These are phyloP conservation scores for Amanita muscaria DNA, from an alignment of 768 basidiomycete species.

Conservation along the genomic window DNA sequence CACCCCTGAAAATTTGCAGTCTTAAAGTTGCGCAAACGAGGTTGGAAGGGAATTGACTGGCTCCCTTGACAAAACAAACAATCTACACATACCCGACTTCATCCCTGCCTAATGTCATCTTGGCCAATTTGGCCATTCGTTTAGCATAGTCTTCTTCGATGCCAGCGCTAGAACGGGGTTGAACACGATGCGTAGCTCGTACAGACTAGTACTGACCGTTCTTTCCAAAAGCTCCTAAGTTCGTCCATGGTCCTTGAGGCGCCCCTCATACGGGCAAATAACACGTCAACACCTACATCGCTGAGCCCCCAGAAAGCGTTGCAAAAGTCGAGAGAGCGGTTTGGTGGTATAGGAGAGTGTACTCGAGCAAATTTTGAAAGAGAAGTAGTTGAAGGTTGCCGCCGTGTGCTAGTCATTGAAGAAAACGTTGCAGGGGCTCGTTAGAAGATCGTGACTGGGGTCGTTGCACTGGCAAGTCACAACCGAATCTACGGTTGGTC, in stretches of 20 bases:
- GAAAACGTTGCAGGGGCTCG: too few relatives aligned
- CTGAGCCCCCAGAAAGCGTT: conserved; percentile 92
- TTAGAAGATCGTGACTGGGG: neutral
- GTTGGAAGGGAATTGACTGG: neutral
- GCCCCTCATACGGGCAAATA: conserved; percentile 85
- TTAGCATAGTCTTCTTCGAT: conserved; percentile 98
- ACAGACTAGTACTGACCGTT: conserved; percentile 51
- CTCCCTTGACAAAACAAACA: neutral
- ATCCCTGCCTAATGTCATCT: conserved; percentile 68
- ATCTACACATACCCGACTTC: conserved; percentile 79
- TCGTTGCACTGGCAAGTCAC: too few relatives aligned
- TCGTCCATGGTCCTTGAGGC: conserved; percentile 85
- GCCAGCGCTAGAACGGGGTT: conserved; percentile 42
- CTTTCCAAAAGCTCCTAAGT: conserved; percentile 82
- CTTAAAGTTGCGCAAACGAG: too few relatives aligned
- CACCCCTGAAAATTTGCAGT: neutral
- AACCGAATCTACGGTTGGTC: too few relatives aligned
- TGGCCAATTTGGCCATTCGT: conserved; percentile 70
- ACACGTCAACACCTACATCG: conserved; percentile 85
- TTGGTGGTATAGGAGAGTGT: conserved; percentile 37
- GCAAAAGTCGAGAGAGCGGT: conserved; percentile 77
- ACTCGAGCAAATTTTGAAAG: conserved; percentile 60
- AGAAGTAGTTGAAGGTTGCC: conserved; percentile 78
- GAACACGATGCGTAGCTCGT: neutral
- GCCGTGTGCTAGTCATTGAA: conserved; percentile 34